Base-by-base conservation (phyloP, 148 eudicot genomes). In the Drosera capensis region DNA sequence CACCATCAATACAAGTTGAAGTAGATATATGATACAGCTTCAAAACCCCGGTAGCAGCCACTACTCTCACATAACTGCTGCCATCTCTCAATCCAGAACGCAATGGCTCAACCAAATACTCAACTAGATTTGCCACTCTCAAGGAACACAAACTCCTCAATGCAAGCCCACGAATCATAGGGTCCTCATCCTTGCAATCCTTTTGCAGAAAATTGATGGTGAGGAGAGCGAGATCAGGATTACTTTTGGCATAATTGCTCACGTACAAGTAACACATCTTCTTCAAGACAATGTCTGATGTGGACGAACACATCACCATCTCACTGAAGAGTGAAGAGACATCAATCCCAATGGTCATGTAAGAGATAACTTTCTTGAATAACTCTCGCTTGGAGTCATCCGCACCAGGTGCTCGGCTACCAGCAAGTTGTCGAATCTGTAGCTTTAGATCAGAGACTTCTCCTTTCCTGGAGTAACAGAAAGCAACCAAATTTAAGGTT, bases 221-320 rank as follows among this genome's bases (percentile, higher is more conserved):
- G 48, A 92, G 77, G 36, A 92, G 82, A 0, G 95, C 82, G 42
- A 92, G 78, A 59, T 92, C 99, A 3, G 99, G 99, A 58, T 92
- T 92, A 65, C 49, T 35, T 60, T 74, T 92, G 0, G 99, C 99
- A 48, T 92, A 85, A 58, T 85, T 92, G 18, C 95, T 92, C 13
- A 92, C 99, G 58, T 92, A 92, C 41, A 92, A 60, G 51, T 92
- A 92, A 52, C 99, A 92, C 95, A 92, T 92, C 66, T 92, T 92
- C 80, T 85, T 92, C 14, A 85, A 65, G 51, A 92, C 99, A 19
- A 85, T 85, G 52, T 92, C 99, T 0, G 95, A 85, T 4, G 99
- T 85, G 1, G 99, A 94, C 19, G 99, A 92, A 59, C 99, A 92
- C 99, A 92, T 92, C 54, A 92, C 99, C 99, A 92, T 92, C 63